phyloP scores from a whole-genome alignment of 176 grass and related monocot species.

The Dendrocalamus sinicus region DNA sequence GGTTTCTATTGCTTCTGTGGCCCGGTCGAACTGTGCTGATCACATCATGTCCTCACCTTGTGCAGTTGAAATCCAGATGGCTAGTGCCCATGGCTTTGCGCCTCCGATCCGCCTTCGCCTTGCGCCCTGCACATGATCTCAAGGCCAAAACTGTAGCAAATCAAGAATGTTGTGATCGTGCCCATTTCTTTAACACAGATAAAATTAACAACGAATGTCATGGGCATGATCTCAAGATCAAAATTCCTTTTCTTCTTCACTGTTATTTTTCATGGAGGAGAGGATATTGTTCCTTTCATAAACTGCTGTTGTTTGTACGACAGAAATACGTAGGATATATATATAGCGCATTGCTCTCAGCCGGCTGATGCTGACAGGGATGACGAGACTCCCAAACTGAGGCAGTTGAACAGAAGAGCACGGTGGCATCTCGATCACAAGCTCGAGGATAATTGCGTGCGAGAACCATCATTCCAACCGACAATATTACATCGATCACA shows the following conservation, averaged over 20 bases:
- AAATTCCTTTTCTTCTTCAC: not conserved
- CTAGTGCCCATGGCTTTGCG: not conserved
- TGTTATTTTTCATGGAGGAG: not conserved
- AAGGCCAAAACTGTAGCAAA: constrained; percentile 10
- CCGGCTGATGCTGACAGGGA: constrained; percentile 38
- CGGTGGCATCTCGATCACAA: constrained; percentile 8
- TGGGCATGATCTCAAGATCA: not conserved
- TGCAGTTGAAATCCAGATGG: constrained; percentile 24
- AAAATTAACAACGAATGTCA: not conserved
- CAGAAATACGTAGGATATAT: constrained; percentile 17
- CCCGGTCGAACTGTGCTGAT: not conserved
- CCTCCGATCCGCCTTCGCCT: not conserved
- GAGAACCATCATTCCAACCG: constrained; percentile 9
- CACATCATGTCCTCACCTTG: constrained; percentile 6
- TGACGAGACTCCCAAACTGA: constrained; percentile 17
- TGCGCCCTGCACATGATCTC: not conserved
- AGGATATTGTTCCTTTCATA: constrained; percentile 35
- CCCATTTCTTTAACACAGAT: not conserved
- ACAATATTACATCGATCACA: constrained; percentile 18
- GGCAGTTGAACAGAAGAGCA: not conserved
- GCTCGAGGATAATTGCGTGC: not conserved
- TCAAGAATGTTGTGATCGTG: not conserved
- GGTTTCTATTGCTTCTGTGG: not conserved
- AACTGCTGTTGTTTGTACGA: constrained; percentile 31
- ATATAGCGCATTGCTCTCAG: not conserved